A percentile compares a stretch with the other conserved stretches of the same genome.
Conservation (phyloP, 2,329 filamentous ascomycete genomes). For the Cylindrodendrum hubeiense region DNA sequence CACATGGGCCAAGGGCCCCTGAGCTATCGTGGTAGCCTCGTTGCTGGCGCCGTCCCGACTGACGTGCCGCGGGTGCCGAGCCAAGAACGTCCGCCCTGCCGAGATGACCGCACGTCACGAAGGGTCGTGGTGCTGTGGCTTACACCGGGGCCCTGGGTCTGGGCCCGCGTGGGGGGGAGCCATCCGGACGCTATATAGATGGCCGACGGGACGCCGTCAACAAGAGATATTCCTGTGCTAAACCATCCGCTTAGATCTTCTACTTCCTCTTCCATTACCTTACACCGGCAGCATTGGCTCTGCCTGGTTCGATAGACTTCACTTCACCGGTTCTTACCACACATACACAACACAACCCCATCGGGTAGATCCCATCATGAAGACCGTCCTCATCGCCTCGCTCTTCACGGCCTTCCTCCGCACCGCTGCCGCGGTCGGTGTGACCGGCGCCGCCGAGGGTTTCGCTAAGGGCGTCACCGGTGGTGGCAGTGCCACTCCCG, state of each 20-base stretch:
- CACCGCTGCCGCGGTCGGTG: constrained; percentile 55
- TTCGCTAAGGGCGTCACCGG: constrained; percentile 68
- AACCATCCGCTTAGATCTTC: not conserved
- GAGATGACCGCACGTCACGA: constrained; percentile 15
- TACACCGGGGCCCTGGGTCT: not conserved
- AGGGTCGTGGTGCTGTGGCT: not conserved
- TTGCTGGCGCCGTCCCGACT: not conserved
- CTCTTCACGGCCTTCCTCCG: constrained; percentile 45
- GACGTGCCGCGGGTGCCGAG: constrained; percentile 36
- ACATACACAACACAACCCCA: not conserved
- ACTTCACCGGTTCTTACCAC: not conserved
- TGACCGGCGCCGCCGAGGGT: constrained; percentile 55
- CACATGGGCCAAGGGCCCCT: too few relatives aligned
- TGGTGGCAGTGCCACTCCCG: constrained; percentile 66
- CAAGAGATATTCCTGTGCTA: not conserved
- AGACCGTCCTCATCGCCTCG: constrained; percentile 34
- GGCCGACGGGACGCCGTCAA: not conserved
- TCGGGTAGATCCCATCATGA: constrained; percentile 16
- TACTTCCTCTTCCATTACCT: constrained; percentile 10
- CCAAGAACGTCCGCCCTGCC: constrained; percentile 26
- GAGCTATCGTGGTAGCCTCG: not conserved
- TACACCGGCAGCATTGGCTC: constrained; percentile 32
- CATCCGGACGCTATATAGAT: constrained; percentile 10
- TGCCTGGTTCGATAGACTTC: constrained; percentile 11
- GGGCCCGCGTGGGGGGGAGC: not conserved